phyloP scores from a whole-genome alignment of 2,329 filamentous ascomycete genomes.

The Trichocomaceae sp. region DNA sequence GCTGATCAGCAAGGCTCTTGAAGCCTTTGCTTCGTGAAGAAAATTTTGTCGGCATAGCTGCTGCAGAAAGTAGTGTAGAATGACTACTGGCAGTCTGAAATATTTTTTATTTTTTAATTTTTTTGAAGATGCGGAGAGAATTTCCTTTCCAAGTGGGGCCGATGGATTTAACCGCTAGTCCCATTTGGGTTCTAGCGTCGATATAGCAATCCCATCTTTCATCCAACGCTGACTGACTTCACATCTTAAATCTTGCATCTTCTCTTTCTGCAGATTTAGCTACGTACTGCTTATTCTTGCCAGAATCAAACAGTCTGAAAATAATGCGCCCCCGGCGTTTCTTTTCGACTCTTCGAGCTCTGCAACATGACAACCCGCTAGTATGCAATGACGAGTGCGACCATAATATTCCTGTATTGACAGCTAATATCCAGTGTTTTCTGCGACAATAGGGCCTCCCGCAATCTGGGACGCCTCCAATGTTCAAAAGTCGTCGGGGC shows the following conservation, averaged over 20 bases:
- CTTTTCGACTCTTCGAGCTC: conserved; percentile 50
- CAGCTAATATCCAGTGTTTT: background rate
- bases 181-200: no score
- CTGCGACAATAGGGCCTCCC: conserved; percentile 64
- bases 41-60: conserved; percentile 41
- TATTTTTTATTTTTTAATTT: conserved; percentile 1
- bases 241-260: background rate
- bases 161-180: background rate
- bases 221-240: background rate
- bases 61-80: background rate
- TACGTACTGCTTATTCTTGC: background rate
- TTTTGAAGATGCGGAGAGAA: conserved; percentile 15
- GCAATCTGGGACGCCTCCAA: conserved; percentile 60
- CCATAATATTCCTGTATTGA: background rate
- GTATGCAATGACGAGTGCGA: conserved; percentile 42
- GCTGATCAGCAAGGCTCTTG: conserved; percentile 49
- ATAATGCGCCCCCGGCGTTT: conserved; percentile 36
- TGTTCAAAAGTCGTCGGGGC: conserved; percentile 68
- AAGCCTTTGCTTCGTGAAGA: conserved; percentile 24
- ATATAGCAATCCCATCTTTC: no score
- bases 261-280: background rate
- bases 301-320: background rate
- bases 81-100: background rate
- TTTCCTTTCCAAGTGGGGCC: conserved; percentile 6
- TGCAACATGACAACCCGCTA: conserved; percentile 80